Conservation (phyloP, 345 rosid species). For the Eucalyptus regnans region DNA sequence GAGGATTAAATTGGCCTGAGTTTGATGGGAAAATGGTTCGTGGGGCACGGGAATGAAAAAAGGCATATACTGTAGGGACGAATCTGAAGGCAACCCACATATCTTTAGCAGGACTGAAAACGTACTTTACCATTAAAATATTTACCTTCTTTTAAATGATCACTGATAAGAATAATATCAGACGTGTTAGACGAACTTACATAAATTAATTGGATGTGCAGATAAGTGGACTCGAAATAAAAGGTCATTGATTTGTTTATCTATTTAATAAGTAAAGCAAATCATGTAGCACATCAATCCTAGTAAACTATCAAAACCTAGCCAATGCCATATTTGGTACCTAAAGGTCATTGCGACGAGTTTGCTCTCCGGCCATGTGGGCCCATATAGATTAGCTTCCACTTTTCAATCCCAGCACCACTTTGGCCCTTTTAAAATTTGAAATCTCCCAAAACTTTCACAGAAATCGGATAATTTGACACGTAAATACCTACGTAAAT, state of each 20-base stretch:
- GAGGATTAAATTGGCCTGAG: background rate
- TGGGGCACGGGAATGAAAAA: background rate
- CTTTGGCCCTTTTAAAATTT: fast-evolving
- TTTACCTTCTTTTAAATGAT: background rate
- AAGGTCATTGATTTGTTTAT: background rate
- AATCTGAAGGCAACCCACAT: background rate
- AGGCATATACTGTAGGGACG: background rate
- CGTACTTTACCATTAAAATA: background rate
- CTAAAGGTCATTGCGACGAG: background rate
- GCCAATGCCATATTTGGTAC: background rate
- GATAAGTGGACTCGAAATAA: background rate
- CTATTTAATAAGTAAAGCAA: background rate
- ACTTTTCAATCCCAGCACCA: background rate
- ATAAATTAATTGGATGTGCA: background rate
- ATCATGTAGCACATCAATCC: background rate
- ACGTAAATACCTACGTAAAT: background rate
- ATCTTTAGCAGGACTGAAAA: background rate
- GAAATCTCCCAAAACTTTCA: background rate
- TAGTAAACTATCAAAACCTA: background rate
- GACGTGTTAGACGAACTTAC: background rate
- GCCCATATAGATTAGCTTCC: background rate
- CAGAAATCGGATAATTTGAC: fast-evolving
- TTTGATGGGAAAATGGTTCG: background rate
- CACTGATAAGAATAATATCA: background rate
- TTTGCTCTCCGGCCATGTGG: background rate